Evolutionary conservation across 345 rosid species (phyloP).

Genomic region (Boechera retrofracta): DNA sequence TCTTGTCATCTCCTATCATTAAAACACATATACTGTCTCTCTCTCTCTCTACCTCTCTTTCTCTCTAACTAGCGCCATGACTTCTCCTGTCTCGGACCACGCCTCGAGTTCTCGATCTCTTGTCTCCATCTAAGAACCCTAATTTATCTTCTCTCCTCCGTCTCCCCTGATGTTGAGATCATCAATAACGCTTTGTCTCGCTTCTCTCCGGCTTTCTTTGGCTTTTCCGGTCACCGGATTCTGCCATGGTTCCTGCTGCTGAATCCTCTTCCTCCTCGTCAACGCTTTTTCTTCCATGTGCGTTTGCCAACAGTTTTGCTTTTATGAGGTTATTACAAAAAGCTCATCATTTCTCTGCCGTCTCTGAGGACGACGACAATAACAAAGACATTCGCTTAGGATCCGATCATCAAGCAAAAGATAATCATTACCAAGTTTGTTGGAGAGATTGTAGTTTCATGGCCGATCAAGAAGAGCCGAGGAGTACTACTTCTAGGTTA

Average conservation of each 20-base stretch:
- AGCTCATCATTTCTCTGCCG: constrained; percentile 49
- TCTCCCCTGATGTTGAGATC: constrained; percentile 49
- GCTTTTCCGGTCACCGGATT: constrained; percentile 51
- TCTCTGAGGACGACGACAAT: constrained; percentile 38
- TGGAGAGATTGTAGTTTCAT: constrained; percentile 49
- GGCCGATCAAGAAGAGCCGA: constrained; percentile 86
- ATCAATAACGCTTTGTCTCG: constrained; percentile 23
- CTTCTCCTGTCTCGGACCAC: constrained; percentile 39
- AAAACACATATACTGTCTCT: constrained; percentile 7
- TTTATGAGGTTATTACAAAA: constrained; percentile 61
- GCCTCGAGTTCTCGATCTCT: constrained; percentile 19
- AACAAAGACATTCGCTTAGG: constrained; percentile 50
- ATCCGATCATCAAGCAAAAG: constrained; percentile 53
- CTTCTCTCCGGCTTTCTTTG: constrained; percentile 38
- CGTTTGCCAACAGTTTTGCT: constrained; percentile 46
- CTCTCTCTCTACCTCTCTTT: neutral
- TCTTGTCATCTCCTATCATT: constrained; percentile 35
- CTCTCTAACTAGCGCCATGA: constrained; percentile 27
- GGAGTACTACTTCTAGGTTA: constrained; percentile 68
- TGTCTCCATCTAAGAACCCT: constrained; percentile 39
- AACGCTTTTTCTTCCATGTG: constrained; percentile 47
- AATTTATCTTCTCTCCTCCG: constrained; percentile 19
- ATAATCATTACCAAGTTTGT: constrained; percentile 36
- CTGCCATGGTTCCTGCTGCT: constrained; percentile 77
- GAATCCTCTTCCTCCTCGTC: constrained; percentile 39